phyloP scores from a whole-genome alignment of 495 filamentous ascomycete genomes.

The Cudoniella acicularis region DNA sequence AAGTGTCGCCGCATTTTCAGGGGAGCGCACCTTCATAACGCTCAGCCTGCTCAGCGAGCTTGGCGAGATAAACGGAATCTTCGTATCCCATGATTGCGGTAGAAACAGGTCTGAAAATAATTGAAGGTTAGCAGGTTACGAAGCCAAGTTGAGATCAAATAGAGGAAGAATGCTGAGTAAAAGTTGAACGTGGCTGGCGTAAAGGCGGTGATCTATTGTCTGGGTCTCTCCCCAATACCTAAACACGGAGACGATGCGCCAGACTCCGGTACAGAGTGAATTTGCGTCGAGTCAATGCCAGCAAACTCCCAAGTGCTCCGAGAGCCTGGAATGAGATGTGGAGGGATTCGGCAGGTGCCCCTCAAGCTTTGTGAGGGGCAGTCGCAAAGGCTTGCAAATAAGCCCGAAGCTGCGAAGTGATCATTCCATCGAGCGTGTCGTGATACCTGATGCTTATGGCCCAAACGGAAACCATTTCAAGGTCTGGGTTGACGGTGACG shows the following conservation, averaged over 20 bases:
- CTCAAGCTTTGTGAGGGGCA: slow-evolving; percentile 17
- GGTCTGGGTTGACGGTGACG: not conserved
- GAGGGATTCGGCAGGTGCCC: slow-evolving; percentile 2
- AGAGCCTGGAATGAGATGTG: not conserved
- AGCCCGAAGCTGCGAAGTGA: not conserved
- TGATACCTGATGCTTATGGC: not conserved
- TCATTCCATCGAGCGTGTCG: not conserved
- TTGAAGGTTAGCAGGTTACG: not conserved
- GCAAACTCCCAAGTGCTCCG: not conserved
- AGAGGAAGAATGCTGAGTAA: too few species aligned
- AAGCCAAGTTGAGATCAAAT: not conserved
- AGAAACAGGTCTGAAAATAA: slow-evolving; percentile 7
- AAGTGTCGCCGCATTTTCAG: not conserved
- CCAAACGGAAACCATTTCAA: not conserved
- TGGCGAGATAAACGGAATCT: slow-evolving; percentile 98
- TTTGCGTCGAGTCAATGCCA: not conserved
- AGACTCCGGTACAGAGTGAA: not conserved
- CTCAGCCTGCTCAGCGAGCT: slow-evolving; percentile 99
- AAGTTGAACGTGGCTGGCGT: not conserved
- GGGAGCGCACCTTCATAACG: slow-evolving; percentile 90
- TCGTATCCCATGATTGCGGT: slow-evolving; percentile 91
- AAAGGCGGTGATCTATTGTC: not conserved
- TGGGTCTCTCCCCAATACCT: too few species aligned
- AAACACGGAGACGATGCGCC: not conserved
- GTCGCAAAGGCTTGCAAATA: slow-evolving; percentile 4